Evolutionary conservation across 495 filamentous ascomycete species (phyloP), one percentile per base, ranked within the genome.

Genomic region (Podospora appendiculata): DNA sequence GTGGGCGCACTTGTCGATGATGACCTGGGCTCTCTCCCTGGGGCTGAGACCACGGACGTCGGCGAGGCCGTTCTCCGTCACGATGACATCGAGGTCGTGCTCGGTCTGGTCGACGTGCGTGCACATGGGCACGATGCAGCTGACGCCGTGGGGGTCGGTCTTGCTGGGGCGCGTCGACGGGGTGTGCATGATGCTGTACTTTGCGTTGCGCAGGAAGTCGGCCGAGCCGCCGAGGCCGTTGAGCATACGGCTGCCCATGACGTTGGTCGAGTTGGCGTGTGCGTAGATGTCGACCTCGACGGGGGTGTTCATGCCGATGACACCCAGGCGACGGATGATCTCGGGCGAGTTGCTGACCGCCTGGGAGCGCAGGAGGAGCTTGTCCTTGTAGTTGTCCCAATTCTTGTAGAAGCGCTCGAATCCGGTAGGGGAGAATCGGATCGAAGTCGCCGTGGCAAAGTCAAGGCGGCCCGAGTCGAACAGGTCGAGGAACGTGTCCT

Each of bases 261-360:
- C 89, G 68, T 87, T 90, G 45, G 90, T 94, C 60, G 78, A 83
- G 84, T 95, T 95, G 50, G 90, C 90, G 69, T 95, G 90, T 12
- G 90, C 90, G 72, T 94, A 95, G 67, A 94, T 93, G 68, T 95
- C 90, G 16, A 94, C 88, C 70, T 95, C 90, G 56, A 94, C 87
- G 25, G 90, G 90, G 2, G 90, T 95, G 78, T 95, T 95, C 90
- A 95, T 95, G 65, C 88, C 90, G 64, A 95, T 94, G 58, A 89
- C 83, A 51, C 89, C 90, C 1, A 95, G 76, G 4, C 90, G 79
- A 14, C 87, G 81, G 74, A 95, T 95, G 76, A 95, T 94, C 71
- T 95, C 90, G 55, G 90, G 90, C n/a, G 83, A 85, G 81, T 95
- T 95, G 62, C 86, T 90, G 34, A 95, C 88, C 62, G 86, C 82